These are phyloP conservation scores for Alnus glutinosa DNA, from an alignment of 306 rosid genomes.

Conservation along the genomic window DNA sequence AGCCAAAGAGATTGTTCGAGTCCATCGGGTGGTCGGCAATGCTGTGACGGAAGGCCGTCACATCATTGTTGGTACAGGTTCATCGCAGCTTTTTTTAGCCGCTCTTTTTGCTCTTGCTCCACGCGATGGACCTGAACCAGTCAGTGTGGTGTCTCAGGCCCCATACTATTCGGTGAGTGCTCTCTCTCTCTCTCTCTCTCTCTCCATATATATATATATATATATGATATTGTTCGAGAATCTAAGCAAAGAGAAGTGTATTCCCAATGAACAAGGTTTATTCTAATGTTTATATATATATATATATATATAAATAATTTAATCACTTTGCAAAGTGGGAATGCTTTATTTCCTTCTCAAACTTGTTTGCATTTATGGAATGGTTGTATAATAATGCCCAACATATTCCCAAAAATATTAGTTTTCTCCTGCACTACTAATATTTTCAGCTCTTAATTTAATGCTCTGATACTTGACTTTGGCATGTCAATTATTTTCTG, in stretches of 20 bases:
- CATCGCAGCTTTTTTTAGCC: conserved; percentile 85
- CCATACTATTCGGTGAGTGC: conserved; percentile 85
- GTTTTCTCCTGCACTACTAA: not conserved
- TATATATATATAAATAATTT: conserved; percentile 4
- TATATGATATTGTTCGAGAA: not conserved
- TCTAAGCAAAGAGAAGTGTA: conserved; percentile 28
- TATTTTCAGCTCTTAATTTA: not conserved
- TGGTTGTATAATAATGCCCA: not conserved
- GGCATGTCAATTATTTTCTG: conserved; percentile 8
- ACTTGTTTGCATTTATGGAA: not conserved
- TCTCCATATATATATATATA: too few species aligned
- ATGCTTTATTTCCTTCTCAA: conserved; percentile 10
- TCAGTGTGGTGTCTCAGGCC: conserved; percentile 61
- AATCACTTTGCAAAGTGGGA: conserved; percentile 27
- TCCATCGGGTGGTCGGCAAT: conserved; percentile 76
- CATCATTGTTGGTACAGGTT: conserved; percentile 90
- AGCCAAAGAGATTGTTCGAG: conserved; percentile 55
- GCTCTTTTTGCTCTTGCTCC: conserved; percentile 82
- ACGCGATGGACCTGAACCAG: conserved; percentile 45
- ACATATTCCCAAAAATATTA: not conserved
- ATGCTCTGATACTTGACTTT: conserved; percentile 1
- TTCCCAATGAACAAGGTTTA: conserved; percentile 13
- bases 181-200: too few species aligned
- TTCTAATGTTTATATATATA: not conserved
- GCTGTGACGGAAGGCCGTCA: conserved; percentile 72